Base-by-base conservation (phyloP, 306 rosid genomes). In the Vigna reflexopilosa region DNA sequence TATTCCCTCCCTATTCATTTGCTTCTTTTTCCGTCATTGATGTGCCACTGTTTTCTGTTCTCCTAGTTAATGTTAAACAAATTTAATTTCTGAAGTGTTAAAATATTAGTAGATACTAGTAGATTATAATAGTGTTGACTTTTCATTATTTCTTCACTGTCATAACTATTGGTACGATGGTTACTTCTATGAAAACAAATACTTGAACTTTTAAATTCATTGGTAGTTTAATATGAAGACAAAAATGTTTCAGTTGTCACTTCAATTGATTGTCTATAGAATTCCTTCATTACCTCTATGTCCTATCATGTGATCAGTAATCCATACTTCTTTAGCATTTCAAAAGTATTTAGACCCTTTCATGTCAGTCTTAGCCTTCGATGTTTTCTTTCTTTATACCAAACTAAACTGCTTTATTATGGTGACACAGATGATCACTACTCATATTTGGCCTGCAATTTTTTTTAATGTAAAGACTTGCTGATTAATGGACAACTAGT, bases 401-500 rank as follows among this genome's bases (percentile, higher is more conserved):
- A 26, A 51, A 30, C 56, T 19, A 56, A 58, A 28, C 58, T 73
- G 45, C 30, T 58, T 28, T 73, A 28, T 73, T 54, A 36, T 72
- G 40, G 56, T n/a, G 47, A 16, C 34, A 54, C 32, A 48, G 38
- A 61, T n/a, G 19, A 48, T 57, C 61, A 32, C 52, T 38, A 19
- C 11, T 56, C 34, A 58, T 44, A 57, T 57, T 47, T 47, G 15
- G 2, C 62, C 67, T 28, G 20, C 69, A 42, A 17, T 17, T 66
- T 76, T 36, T 30, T 30, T 28, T 28, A 4, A 59, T 24, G 12
- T 8, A 73, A 77, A 30, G 38, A 63, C 55, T 56, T 72, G 26
- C 30, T 49, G 54, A 44, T 83, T 72, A 58, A 78, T 74, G 57
- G 34, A 67, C 44, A 78, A 62, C 56, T 63, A n/a, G 17, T 52